phyloP scores from a whole-genome alignment of 129 eudicot species.

The Artemisia tridentata region DNA sequence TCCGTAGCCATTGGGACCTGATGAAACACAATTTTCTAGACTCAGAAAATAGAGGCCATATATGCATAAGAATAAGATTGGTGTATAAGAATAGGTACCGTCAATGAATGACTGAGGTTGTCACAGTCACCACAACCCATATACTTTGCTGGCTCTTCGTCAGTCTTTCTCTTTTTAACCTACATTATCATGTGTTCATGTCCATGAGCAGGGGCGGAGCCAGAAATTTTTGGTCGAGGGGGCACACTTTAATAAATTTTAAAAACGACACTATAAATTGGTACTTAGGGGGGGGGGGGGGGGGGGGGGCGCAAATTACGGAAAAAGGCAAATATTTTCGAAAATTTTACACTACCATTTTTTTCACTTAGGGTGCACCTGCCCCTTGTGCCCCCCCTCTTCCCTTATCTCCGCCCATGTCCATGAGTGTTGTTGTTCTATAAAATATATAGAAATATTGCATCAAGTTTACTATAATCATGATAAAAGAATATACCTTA shows the following conservation, averaged over 20 bases:
- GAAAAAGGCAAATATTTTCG: too few species aligned
- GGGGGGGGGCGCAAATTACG: too few species aligned
- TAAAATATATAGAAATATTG: background rate
- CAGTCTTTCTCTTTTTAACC: conserved; percentile 80
- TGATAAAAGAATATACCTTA: conserved; percentile 40
- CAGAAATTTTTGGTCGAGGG: too few species aligned
- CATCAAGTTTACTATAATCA: background rate
- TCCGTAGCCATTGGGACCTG: conserved; percentile 90
- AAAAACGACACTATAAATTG: too few species aligned
- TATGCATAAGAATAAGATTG: background rate
- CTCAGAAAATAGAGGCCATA: conserved; percentile 10
- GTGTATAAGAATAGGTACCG: conserved; percentile 41
- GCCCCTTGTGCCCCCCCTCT: too few species aligned
- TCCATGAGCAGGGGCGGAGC: too few species aligned
- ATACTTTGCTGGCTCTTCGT: conserved; percentile 78
- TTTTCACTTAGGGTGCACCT: too few species aligned
- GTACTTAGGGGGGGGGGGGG: too few species aligned
- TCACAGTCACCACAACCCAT: conserved; percentile 95
- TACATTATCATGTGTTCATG: conserved; percentile 23
- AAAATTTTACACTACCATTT: too few species aligned
- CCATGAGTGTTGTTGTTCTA: background rate
- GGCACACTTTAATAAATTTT: too few species aligned
- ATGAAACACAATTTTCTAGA: conserved; percentile 12
- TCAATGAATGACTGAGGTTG: conserved; percentile 84
- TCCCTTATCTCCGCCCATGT: too few species aligned